Evolutionary conservation across 1,284 basidiomycete species (phyloP).

Genomic region (Irpex rosettiformis): DNA sequence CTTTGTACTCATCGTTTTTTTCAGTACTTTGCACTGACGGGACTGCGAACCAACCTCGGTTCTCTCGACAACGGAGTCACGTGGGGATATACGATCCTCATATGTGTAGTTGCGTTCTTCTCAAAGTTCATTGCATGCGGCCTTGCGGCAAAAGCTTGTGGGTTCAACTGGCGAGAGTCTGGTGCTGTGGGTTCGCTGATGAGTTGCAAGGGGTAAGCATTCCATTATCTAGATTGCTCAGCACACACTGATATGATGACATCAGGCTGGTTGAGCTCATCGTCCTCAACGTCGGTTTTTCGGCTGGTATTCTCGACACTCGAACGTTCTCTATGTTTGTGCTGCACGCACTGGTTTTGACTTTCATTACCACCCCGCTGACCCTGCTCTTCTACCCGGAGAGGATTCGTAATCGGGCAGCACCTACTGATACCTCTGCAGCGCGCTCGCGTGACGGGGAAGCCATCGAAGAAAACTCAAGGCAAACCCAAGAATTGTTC

Average conservation of each 20-base stretch:
- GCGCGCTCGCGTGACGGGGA: background rate
- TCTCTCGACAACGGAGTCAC: conserved; percentile 69
- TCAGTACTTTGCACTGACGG: conserved; percentile 82
- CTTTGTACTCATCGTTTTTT: background rate
- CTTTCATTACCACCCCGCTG: conserved; percentile 84
- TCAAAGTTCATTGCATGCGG: conserved; percentile 78
- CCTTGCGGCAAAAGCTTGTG: conserved; percentile 55
- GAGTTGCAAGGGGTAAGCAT: conserved; percentile 85
- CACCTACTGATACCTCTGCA: background rate
- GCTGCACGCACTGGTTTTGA: conserved; percentile 80
- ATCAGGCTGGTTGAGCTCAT: conserved; percentile 81
- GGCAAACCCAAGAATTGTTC: conserved; percentile 30
- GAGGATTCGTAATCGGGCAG: conserved; percentile 37
- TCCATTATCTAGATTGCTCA: background rate
- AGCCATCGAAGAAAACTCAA: background rate
- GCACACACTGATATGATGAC: background rate
- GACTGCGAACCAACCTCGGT: conserved; percentile 82
- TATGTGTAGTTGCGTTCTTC: conserved; percentile 77
- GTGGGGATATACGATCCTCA: conserved; percentile 86
- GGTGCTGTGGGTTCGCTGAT: conserved; percentile 88
- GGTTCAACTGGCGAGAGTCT: conserved; percentile 77
- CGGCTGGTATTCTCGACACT: conserved; percentile 75
- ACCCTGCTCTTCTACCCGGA: conserved; percentile 75
- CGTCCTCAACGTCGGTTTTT: conserved; percentile 88
- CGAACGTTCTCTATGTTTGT: conserved; percentile 87